These are phyloP conservation scores for Stylosanthes scabra DNA, from an alignment of 331 rosid genomes.

Conservation along the genomic window DNA sequence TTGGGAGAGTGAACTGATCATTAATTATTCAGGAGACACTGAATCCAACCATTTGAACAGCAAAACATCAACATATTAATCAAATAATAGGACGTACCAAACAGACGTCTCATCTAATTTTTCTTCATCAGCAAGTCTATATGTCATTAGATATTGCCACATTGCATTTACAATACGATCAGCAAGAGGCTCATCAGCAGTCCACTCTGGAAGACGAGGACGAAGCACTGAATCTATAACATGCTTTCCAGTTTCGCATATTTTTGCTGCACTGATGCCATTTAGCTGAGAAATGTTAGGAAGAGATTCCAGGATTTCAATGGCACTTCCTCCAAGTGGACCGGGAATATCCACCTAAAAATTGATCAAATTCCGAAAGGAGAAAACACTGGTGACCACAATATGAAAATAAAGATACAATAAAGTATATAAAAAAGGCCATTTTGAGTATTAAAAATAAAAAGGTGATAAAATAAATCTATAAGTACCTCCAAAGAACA, in stretches of 20 bases:
- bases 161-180: constrained; percentile 85
- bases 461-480: constrained; percentile 28
- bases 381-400: constrained; percentile 29
- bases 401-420: constrained; percentile 1
- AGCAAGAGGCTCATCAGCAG: constrained; percentile 67
- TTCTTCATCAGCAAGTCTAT: constrained; percentile 94
- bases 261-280: constrained; percentile 67
- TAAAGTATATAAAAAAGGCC: neutral
- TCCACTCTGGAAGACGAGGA: constrained; percentile 84
- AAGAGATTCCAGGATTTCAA: constrained; percentile 75
- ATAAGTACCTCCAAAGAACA: constrained; percentile 77
- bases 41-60: constrained; percentile 18
- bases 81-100: constrained; percentile 57
- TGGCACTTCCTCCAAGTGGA: constrained; percentile 86
- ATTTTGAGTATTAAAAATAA: neutral
- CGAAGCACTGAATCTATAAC: constrained; percentile 71
- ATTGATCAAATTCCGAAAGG: constrained; percentile 33
- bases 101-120: constrained; percentile 97
- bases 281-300: constrained; percentile 73
- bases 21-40: neutral
- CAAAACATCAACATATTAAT: constrained; percentile 15
- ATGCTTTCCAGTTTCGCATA: constrained; percentile 73
- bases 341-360: constrained; percentile 94
- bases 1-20: constrained; percentile 14
- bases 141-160: constrained; percentile 93